phyloP scores from a whole-genome alignment of 2,329 filamentous ascomycete species.

The Pseudonectria buxi region DNA sequence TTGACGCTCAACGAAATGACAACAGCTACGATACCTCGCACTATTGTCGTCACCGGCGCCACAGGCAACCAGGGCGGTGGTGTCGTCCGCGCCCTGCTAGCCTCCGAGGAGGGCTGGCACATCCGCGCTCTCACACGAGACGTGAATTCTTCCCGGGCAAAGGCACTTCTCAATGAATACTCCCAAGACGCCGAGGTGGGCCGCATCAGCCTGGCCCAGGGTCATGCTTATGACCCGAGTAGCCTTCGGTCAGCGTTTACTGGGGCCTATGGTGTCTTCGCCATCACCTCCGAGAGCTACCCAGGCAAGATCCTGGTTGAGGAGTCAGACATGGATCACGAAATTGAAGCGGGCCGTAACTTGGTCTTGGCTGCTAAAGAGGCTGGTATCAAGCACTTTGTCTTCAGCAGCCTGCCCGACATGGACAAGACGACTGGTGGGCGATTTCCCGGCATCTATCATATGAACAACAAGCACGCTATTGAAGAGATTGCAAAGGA shows the following conservation, averaged over 20 bases:
- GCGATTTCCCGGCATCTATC: constrained; percentile 5
- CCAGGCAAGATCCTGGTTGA: constrained; percentile 3
- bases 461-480: constrained; percentile 9
- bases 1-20: constrained; percentile 1
- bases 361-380: constrained; percentile 7
- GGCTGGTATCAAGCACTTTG: constrained; percentile 9
- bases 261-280: constrained; percentile 9
- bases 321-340: constrained; percentile 8
- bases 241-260: constrained; percentile 3
- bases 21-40: neutral
- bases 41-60: too few relatives aligned
- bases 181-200: too few relatives aligned
- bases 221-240: constrained; percentile 6
- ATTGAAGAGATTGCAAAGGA: constrained; percentile 6
- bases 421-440: constrained; percentile 3
- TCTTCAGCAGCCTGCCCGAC: constrained; percentile 10
- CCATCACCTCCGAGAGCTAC: constrained; percentile 4
- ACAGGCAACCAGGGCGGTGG: constrained; percentile 2
- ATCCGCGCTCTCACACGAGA: too few relatives aligned
- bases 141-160: too few relatives aligned
- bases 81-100: constrained; percentile 1
- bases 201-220: constrained; percentile 1
- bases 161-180: too few relatives aligned
- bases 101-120: neutral
- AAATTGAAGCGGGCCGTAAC: constrained; percentile 9